phyloP scores from a whole-genome alignment of 163 green algal species.

The Coccomyxa subellipsoidea region DNA sequence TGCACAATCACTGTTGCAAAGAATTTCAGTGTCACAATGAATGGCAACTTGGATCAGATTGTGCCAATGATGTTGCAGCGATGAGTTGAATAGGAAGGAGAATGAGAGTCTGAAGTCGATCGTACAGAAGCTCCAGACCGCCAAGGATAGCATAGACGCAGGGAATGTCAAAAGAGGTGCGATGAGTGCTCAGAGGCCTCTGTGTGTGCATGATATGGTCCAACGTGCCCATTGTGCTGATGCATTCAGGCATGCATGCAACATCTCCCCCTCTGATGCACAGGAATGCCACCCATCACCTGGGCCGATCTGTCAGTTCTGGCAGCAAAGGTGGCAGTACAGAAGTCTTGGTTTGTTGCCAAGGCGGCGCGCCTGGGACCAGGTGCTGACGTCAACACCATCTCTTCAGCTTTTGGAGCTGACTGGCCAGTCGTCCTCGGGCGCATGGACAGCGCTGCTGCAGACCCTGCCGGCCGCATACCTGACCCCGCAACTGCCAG shows the following conservation, averaged over 20 bases:
- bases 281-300: slow-evolving; percentile 42
- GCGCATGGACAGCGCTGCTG: slow-evolving; percentile 48
- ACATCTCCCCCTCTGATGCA: not conserved
- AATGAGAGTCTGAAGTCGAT: slow-evolving; percentile 65
- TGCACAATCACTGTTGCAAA: not conserved
- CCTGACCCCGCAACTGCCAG: slow-evolving; percentile 36
- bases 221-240: not conserved
- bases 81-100: slow-evolving; percentile 66
- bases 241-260: not conserved
- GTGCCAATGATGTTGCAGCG: slow-evolving; percentile 23
- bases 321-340: slow-evolving; percentile 51
- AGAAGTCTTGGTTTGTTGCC: slow-evolving; percentile 30
- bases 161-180: slow-evolving; percentile 2
- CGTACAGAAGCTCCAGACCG: slow-evolving; percentile 50
- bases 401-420: slow-evolving; percentile 48
- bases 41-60: not conserved
- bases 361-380: slow-evolving; percentile 27
- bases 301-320: slow-evolving; percentile 75
- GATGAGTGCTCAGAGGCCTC: too few relatives aligned
- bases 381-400: slow-evolving; percentile 32
- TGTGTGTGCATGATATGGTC: too few relatives aligned
- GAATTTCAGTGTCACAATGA: not conserved
- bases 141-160: slow-evolving; percentile 69
- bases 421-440: slow-evolving; percentile 57
- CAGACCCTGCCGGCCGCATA: slow-evolving; percentile 36